Evolutionary conservation across 1,284 basidiomycete species (phyloP), one percentile per base, ranked within the genome.

Genomic region (Puccinia hordei): DNA sequence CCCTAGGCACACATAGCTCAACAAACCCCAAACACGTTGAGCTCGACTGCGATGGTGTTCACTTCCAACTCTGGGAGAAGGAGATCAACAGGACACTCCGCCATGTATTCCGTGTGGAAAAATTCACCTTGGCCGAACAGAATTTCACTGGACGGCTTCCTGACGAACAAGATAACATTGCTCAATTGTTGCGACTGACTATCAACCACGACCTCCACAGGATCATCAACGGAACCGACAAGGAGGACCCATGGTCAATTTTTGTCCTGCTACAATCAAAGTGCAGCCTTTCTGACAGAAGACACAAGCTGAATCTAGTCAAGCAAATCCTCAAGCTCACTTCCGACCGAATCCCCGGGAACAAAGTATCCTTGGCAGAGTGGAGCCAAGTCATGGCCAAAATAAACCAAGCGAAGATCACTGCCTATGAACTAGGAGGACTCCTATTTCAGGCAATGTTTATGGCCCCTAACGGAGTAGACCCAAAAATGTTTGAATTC

Each of bases 401-500:
- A n/a, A n/a, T n/a, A n/a, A n/a, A n/a, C n/a, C n/a, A n/a, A n/a
- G n/a, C n/a, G n/a, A 63, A 63, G 35, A n/a, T 63, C 2, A 35
- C 12, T 0, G 2, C 5, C 33, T 12, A 35, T 1, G 61, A 63
- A 63, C 2, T 41, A 1, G 19, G 3, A 1, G 41, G 66, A 2
- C 13, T 68, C 2, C 3, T 30, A 2, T n/a, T 68, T 13, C 66
- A 68, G 17, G 1, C 41, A 9, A 12, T 3, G 6, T 46, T 49
- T 27, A 41, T 24, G 4, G 5, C 41, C 0, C 66, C 66, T 1
- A 12, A 10, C 3, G 44, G 4, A 2, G 44, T 68, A 6, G 66
- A 68, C 27, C 2, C 13, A 13, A 68, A 49, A 15, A 68, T 41
- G 2, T 68, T 68, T n/a, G 66, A 68, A 49, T 68, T 68, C 66